Evolutionary conservation across 345 rosid genomes (phyloP).

Genomic region (Zanthoxylum bungeanum): DNA sequence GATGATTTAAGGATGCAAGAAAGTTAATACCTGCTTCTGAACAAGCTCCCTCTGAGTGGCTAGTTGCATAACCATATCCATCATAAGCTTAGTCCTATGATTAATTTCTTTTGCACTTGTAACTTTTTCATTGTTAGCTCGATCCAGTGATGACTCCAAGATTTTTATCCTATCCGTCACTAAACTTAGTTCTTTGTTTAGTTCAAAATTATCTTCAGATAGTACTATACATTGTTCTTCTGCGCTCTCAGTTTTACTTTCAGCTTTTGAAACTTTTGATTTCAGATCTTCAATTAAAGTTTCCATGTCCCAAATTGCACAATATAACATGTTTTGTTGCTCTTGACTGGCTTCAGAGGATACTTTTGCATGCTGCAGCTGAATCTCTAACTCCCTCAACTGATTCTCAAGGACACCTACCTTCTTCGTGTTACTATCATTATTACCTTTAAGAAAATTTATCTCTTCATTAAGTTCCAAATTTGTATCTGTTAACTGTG

Average conservation of each 20-base stretch:
- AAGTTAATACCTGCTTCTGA: slow-evolving; percentile 62
- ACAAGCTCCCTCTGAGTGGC: slow-evolving; percentile 75
- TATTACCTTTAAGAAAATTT: slow-evolving; percentile 63
- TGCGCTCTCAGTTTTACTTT: slow-evolving; percentile 55
- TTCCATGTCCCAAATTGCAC: slow-evolving; percentile 99
- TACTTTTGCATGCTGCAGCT: slow-evolving; percentile 63
- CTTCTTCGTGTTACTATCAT: slow-evolving; percentile 61
- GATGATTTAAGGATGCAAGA: background rate
- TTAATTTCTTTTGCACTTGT: slow-evolving; percentile 63
- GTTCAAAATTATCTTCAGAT: slow-evolving; percentile 61
- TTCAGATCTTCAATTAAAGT: slow-evolving; percentile 87
- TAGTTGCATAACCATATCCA: slow-evolving; percentile 68
- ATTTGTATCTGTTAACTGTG: slow-evolving; percentile 64
- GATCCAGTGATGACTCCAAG: slow-evolving; percentile 57
- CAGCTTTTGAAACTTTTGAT: slow-evolving; percentile 89
- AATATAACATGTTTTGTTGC: slow-evolving; percentile 88
- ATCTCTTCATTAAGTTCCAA: slow-evolving; percentile 79
- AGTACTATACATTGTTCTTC: slow-evolving; percentile 74
- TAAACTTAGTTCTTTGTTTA: slow-evolving; percentile 49
- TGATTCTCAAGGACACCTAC: slow-evolving; percentile 80
- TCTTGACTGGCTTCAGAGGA: slow-evolving; percentile 85
- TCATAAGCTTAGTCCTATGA: slow-evolving; percentile 50
- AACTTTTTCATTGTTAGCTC: slow-evolving; percentile 45
- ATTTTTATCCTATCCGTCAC: slow-evolving; percentile 47
- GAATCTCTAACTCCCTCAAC: slow-evolving; percentile 64